Conservation (phyloP, 148 eudicot genomes). For the Vaccinium darrowii region DNA sequence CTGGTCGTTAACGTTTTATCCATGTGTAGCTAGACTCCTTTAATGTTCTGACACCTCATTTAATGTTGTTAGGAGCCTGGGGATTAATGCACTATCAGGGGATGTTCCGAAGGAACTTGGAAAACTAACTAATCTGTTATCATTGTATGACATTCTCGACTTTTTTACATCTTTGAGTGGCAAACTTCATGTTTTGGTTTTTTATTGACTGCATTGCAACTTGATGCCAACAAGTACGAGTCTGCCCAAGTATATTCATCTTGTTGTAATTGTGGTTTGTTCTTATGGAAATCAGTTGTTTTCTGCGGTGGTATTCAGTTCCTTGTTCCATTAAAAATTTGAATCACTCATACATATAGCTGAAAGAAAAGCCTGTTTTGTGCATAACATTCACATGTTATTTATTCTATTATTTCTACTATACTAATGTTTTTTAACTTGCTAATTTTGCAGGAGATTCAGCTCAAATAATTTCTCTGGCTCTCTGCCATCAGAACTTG, state of each 20-base stretch:
- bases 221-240: neutral
- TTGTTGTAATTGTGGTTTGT: neutral
- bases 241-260: neutral
- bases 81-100: neutral
- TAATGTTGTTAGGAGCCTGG: neutral
- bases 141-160: neutral
- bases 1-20: conserved; percentile 21
- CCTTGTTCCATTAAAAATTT: neutral
- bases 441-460: conserved; percentile 36
- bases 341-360: neutral
- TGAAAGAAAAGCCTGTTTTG: neutral
- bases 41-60: conserved; percentile 28
- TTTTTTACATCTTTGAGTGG: neutral
- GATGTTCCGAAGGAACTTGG: conserved; percentile 1
- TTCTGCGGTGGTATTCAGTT: neutral
- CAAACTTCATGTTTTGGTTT: neutral
- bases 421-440: neutral
- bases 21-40: neutral
- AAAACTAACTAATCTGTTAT: neutral
- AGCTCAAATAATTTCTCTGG: conserved; percentile 72
- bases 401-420: too few species aligned
- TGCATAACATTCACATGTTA: neutral
- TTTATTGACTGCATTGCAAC: neutral
- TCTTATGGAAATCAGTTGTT: neutral
- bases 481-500: conserved; percentile 72